A percentile compares a stretch with the other conserved stretches of the same genome.
phyloP scores from a whole-genome alignment of 139 green algal species.

The Chlorella sp. region DNA sequence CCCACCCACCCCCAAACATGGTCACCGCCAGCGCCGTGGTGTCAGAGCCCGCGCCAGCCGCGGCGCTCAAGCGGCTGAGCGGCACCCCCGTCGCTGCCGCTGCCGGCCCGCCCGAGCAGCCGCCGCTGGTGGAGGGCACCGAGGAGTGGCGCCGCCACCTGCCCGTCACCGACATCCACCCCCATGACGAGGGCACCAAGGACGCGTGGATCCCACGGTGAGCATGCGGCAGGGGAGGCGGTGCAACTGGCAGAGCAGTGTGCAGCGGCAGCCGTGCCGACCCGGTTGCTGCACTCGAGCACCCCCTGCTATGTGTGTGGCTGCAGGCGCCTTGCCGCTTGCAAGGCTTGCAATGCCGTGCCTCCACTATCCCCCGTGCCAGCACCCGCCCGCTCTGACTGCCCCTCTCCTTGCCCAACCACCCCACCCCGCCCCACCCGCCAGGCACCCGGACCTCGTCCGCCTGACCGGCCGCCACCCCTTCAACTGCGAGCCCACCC shows the following conservation, averaged over 20 bases:
- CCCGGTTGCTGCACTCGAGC: no score
- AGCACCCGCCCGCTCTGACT: neutral
- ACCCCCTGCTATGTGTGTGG: no score
- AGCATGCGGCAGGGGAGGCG: no score
- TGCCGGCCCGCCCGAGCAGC: neutral
- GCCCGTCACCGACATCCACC: conserved; percentile 45
- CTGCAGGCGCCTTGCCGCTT: no score
- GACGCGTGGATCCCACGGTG: conserved; percentile 66
- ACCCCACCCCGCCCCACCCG: neutral
- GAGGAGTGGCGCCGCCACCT: conserved; percentile 22
- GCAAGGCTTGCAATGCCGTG: no score
- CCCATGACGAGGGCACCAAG: conserved; percentile 58
- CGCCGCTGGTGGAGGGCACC: neutral
- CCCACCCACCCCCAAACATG: no score
- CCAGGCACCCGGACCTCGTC: conserved; percentile 84
- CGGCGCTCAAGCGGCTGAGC: neutral
- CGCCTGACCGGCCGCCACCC: conserved; percentile 94
- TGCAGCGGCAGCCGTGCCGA: no score
- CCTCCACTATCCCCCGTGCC: no score
- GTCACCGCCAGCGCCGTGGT: no score
- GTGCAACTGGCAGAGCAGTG: no score
- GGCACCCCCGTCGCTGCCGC: neutral
- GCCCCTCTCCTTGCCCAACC: conserved; percentile 7
- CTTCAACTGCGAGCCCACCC: conserved; percentile 96
- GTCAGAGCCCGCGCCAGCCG: neutral